Evolutionary conservation across 1,284 basidiomycete species (phyloP), one percentile per base, ranked within the genome.

Genomic region (Microbotryomycetes sp.): DNA sequence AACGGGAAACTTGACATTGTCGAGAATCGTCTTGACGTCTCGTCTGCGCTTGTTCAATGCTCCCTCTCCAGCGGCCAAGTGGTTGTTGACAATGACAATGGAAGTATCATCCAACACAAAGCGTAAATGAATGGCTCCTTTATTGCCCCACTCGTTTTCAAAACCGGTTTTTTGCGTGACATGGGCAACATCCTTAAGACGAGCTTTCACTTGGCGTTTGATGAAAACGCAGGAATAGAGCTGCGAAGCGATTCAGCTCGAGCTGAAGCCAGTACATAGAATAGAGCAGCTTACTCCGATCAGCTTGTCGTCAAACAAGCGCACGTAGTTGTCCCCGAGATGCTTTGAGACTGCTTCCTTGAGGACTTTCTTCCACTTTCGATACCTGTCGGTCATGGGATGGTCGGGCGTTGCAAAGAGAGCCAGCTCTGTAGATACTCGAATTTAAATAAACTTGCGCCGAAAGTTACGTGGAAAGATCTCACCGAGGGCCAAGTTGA

Each of bases 61-160:
- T 64, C 83, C 82, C 73, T 96, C 92, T 1, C 94, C 93, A 2
- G 94, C 93, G 4, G 93, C 94, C 55, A 98, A 81, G 79, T 98
- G 94, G 69, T 90, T 91, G 76, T 98, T 98, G 78, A 97, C 84
- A 72, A 97, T 88, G 74, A 92, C 97, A 28, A 97, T 76, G 0
- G 89, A 92, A 1, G 90, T 87, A 77, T 74, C 65, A 45, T 56
- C 56, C 42, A 97, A 79, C 9, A 92, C 83, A 63, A 97, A 83
- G n/a, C 94, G 84, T 2, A 89, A 82, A 19, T 96, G 83, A 62
- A 97, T 92, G 0, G 88, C 42, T 5, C 64, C 94, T 86, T 98
- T 97, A 76, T 98, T 98, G 1, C 94, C 94, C 74, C 94, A 97
- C 63, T 86, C 80, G 5, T 91, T 90, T 1, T 88, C 87, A 81